Evolutionary conservation across 2,329 filamentous ascomycete genomes (phyloP), one percentile per base, ranked within the genome.

Genomic region (Pseudogymnoascus sp.): DNA sequence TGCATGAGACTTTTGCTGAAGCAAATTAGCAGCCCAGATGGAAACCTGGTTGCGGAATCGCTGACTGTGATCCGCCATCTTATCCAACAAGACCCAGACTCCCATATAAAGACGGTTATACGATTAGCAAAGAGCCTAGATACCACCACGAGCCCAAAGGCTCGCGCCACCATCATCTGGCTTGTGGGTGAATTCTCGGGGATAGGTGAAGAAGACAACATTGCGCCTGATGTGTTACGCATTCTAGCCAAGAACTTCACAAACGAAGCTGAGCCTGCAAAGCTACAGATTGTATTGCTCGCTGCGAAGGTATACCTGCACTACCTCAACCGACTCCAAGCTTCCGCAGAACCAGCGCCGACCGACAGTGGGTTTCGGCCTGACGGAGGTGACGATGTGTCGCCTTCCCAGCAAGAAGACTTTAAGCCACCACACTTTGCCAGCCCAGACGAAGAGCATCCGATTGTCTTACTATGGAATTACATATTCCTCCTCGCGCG

Each of bases 221-320:
- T 99, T 65, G 95, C 95, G 0, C 88, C 93, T 0, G 95, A 99
- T 71, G 92, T 97, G 5, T 78, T 97, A 35, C 86, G 95, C 6
- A 93, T 97, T 45, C 78, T 99, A 2, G 83, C 92, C 49, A 93
- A 92, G 73, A 88, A 88, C 16, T 99, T 97, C 71, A 80, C 87
- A 1, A 86, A 87, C 65, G 95, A 99, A 76, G 87, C 87, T 1
- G 92, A 97, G 72, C 81, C 88, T 28, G 92, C 91, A 11, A 96
- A 96, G 74, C 83, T 92, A 63, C 95, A 99, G 74, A 96, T 97
- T 66, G 82, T 99, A 14, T 81, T 99, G 0, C 81, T 99, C 2
- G 95, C 90, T 5, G 93, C 95, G n/a, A 97, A 97, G 72, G 92
- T 97, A 1, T 97, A 97, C 72, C 82, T 97, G 14, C 91, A 97